Evolutionary conservation across 805 yeast genomes (phyloP), one percentile per base, ranked within the genome.

Genomic region (Kuraishia molischiana): DNA sequence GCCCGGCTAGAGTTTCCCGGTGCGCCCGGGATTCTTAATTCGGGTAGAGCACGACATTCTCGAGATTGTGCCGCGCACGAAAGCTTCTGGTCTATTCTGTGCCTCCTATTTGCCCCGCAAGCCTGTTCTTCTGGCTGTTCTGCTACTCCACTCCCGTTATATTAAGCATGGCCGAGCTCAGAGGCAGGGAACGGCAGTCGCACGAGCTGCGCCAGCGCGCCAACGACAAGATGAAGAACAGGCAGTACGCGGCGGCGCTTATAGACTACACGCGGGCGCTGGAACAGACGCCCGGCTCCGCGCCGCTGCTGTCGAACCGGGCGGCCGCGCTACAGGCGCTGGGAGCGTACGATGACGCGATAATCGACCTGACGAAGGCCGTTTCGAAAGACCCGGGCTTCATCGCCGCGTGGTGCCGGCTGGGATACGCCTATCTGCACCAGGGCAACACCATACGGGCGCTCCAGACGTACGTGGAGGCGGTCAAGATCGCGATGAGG

Each of bases 251-350:
- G 3, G 54, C 50, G 2, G 68, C 71, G 3, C 38, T 66, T 19
- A 50, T 57, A 15, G 51, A 44, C 32, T 66, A 63, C 42, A 61
- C 70, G 0, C 54, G 57, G 38, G 67, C 64, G 5, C 35, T 66
- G 3, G 40, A 43, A 9, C 36, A 48, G 4, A 61, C 59, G 28
- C 65, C 67, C 18, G 36, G 44, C 3, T 52, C 59, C 19, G 52
- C 52, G 36, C 51, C 61, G 3, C 35, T 66, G 5, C 54, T 59
- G 26, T 59, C 63, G 19, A 63, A 62, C 45, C 50, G 72, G 39
- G 67, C 67, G 3, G 68, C 69, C 2, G 58, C 62, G 9, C 56
- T 56, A 38, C 58, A 62, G 19, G 54, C 56, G 28, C 40, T 62
- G 35, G 62, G 59, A 20, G 43, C 56, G 11, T 50, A 51, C 40